phyloP scores from a whole-genome alignment of 768 basidiomycete genomes.

The Lentinula sp. region DNA sequence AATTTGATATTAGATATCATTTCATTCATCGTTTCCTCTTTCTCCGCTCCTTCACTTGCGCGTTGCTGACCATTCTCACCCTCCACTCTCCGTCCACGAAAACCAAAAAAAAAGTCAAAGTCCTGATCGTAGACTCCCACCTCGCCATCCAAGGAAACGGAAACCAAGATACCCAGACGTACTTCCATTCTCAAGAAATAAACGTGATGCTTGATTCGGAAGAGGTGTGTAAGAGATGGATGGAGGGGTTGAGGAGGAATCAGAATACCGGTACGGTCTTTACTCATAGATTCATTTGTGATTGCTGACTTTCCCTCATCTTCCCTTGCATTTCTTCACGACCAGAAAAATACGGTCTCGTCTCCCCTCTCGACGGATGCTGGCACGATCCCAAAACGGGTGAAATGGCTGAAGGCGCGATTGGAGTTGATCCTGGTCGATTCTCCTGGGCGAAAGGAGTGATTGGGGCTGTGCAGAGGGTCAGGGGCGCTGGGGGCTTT shows the following conservation, averaged over 20 bases:
- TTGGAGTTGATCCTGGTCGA: constrained; percentile 28
- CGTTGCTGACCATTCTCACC: no score
- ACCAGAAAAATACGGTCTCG: constrained; percentile 30
- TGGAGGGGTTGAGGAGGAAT: constrained; percentile 42
- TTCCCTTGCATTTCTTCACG: neutral
- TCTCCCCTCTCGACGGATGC: constrained; percentile 41
- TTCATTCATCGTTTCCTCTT: no score
- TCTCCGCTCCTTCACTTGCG: no score
- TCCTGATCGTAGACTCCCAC: constrained; percentile 60
- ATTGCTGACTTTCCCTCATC: no score
- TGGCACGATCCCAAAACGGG: constrained; percentile 47
- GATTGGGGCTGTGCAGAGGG: constrained; percentile 33
- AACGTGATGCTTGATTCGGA: constrained; percentile 58
- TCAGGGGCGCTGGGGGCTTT: constrained; percentile 34
- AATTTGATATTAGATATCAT: no score
- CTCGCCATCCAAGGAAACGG: constrained; percentile 67
- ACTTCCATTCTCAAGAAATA: constrained; percentile 69
- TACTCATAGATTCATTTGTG: neutral
- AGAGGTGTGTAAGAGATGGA: constrained; percentile 49
- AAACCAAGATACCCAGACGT: constrained; percentile 66
- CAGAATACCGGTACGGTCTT: constrained; percentile 40
- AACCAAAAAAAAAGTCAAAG: constrained; percentile 35
- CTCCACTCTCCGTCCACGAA: no score
- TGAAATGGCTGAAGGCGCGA: constrained; percentile 29
- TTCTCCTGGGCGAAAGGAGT: constrained; percentile 36